Conservation (phyloP, 768 basidiomycete species). For the Phylloporus sp. region DNA sequence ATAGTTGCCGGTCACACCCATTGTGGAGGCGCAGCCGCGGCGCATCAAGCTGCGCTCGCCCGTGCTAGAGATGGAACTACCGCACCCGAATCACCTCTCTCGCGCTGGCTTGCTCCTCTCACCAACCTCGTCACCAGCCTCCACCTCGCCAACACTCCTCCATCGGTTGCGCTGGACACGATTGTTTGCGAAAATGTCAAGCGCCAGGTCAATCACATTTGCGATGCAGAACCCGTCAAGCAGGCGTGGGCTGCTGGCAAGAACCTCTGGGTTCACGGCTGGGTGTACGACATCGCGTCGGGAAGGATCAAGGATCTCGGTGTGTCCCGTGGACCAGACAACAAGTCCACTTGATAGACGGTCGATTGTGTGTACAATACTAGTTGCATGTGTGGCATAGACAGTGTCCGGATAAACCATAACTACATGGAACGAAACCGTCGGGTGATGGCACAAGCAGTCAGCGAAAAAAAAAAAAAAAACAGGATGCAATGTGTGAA, state of each 20-base stretch:
- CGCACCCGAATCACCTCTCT: constrained; percentile 46
- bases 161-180: constrained; percentile 37
- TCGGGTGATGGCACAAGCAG: background rate
- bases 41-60: constrained; percentile 37
- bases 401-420: constrained; percentile 16
- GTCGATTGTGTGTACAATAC: background rate
- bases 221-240: constrained; percentile 41
- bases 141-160: constrained; percentile 36
- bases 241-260: constrained; percentile 42
- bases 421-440: constrained; percentile 1
- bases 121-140: constrained; percentile 45
- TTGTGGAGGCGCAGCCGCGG: constrained; percentile 74
- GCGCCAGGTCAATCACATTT: constrained; percentile 49
- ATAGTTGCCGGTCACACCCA: constrained; percentile 79
- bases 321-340: constrained; percentile 31
- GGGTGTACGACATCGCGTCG: constrained; percentile 64
- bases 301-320: constrained; percentile 60
- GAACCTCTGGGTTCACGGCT: constrained; percentile 62
- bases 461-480: background rate
- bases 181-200: constrained; percentile 62
- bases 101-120: constrained; percentile 71
- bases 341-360: background rate
- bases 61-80: background rate
- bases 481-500: constrained; percentile 2
- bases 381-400: constrained; percentile 7